Evolutionary conservation across 2,329 filamentous ascomycete genomes (phyloP).

Genomic region (Fusarium keratoplasticum): DNA sequence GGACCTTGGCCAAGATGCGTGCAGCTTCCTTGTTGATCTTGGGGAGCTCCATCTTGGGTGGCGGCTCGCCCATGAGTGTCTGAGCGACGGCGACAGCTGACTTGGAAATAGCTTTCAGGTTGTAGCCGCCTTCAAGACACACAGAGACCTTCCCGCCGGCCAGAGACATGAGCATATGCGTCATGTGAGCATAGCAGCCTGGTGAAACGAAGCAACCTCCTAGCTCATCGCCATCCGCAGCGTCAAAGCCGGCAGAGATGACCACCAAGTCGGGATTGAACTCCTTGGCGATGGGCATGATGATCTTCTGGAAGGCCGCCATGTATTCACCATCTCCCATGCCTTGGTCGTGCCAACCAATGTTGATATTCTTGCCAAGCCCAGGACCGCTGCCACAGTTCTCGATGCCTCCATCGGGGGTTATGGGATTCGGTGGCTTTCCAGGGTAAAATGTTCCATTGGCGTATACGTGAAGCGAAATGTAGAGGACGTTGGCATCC

Average conservation of each 20-base stretch:
- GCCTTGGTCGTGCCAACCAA: slow-evolving; percentile 74
- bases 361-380: slow-evolving; percentile 73
- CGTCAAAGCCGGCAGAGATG: slow-evolving; percentile 95
- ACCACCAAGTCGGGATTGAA: slow-evolving; percentile 96
- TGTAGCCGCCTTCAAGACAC: slow-evolving; percentile 96
- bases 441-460: slow-evolving; percentile 89
- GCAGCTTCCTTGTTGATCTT: slow-evolving; percentile 69
- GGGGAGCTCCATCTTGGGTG: slow-evolving; percentile 69
- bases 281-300: slow-evolving; percentile 95
- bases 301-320: slow-evolving; percentile 92
- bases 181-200: slow-evolving; percentile 96
- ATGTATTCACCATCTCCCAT: slow-evolving; percentile 99
- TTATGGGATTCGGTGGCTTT: slow-evolving; percentile 65
- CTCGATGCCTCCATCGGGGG: slow-evolving; percentile 71
- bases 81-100: slow-evolving; percentile 92
- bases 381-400: slow-evolving; percentile 68
- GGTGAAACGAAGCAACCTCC: slow-evolving; percentile 94
- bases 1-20: slow-evolving; percentile 67
- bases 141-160: slow-evolving; percentile 91
- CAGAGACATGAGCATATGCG: slow-evolving; percentile 97
- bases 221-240: slow-evolving; percentile 90
- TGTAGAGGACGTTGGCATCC: slow-evolving; percentile 94
- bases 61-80: slow-evolving; percentile 95
- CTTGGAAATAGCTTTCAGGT: slow-evolving; percentile 89
- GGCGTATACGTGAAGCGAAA: slow-evolving; percentile 91